These are phyloP conservation scores for Logfia minima DNA, from an alignment of 129 eudicot species.

Conservation along the genomic window DNA sequence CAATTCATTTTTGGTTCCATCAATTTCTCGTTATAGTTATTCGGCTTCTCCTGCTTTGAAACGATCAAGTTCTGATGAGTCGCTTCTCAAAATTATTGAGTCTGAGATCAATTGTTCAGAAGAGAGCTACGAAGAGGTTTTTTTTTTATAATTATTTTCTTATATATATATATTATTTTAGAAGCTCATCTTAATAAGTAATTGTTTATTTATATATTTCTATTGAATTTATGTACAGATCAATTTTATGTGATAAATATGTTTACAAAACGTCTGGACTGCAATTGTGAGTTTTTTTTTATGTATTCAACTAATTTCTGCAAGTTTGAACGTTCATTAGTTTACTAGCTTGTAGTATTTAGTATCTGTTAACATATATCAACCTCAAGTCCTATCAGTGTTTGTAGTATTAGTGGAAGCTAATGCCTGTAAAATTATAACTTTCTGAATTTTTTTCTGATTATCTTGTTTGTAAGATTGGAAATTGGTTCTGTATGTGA, in stretches of 20 bases:
- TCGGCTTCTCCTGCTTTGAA: slow-evolving; percentile 42
- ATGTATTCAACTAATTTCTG: no score
- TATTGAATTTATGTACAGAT: no score
- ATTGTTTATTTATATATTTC: no score
- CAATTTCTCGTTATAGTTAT: slow-evolving; percentile 32
- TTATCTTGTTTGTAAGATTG: no score
- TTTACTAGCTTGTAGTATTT: no score
- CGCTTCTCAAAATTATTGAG: slow-evolving; percentile 53
- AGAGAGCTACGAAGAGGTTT: slow-evolving; percentile 56
- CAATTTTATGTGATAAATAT: background rate
- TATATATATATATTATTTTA: background rate
- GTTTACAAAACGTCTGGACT: no score
- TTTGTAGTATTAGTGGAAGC: background rate
- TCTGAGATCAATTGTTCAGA: slow-evolving; percentile 57
- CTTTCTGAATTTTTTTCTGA: background rate
- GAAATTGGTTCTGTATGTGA: no score
- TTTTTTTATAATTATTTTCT: background rate
- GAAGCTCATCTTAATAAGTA: no score
- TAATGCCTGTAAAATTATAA: background rate
- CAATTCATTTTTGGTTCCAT: slow-evolving; percentile 26
- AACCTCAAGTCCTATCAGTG: no score
- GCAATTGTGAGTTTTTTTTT: no score
- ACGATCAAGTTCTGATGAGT: slow-evolving; percentile 45
- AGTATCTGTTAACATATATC: no score
- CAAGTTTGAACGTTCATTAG: no score